Evolutionary conservation across 805 yeast genomes (phyloP), one percentile per base, ranked within the genome.

Genomic region (Scheffersomyces stipitis): DNA sequence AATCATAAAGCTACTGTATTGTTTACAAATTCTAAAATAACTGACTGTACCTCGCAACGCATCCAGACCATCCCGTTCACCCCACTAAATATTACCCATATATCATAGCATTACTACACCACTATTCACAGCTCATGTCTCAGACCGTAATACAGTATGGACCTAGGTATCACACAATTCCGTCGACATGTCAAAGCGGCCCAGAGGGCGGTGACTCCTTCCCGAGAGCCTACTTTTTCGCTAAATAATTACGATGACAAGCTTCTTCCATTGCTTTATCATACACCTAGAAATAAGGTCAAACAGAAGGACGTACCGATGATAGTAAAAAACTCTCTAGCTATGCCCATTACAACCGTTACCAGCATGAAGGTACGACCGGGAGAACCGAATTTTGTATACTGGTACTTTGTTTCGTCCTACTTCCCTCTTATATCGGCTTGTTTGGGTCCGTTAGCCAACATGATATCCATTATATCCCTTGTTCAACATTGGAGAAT

Each of bases 361-460:
- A 47, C 60, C 18, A 57, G 52, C 31, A 41, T 67, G 22, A 46
- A 51, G 15, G 52, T 64, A 18, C 58, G 56, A 29, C 73, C 73
- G 0, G 73, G 73, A 0, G 71, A 65, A 8, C 51, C 42, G 1
- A 34, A 47, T 18, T 67, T 66, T 38, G 41, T 65, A n/a, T 18
- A 56, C 16, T 86, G 95, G 93, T 83, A 83, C 46, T 49, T 73
- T 10, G 58, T 82, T 0, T 80, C 90, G 3, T 73, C 83, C 2
- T 80, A 81, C 46, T 73, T 86, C 45, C 96, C 96, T 0, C 71
- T 87, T 17, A 54, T 83, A 5, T 80, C 90, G 1, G 88, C 91
- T 3, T 84, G 91, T 46, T 50, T 81, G 26, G 95, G 93, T 0
- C 95, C 96, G 0, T 49, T 87, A 18, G 81, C 91, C 5, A 86